Percentiles rank a stretch among this genome's conserved stretches.
Evolutionary conservation across 768 basidiomycete species (phyloP).

Genomic region (Termitomyces sp.): DNA sequence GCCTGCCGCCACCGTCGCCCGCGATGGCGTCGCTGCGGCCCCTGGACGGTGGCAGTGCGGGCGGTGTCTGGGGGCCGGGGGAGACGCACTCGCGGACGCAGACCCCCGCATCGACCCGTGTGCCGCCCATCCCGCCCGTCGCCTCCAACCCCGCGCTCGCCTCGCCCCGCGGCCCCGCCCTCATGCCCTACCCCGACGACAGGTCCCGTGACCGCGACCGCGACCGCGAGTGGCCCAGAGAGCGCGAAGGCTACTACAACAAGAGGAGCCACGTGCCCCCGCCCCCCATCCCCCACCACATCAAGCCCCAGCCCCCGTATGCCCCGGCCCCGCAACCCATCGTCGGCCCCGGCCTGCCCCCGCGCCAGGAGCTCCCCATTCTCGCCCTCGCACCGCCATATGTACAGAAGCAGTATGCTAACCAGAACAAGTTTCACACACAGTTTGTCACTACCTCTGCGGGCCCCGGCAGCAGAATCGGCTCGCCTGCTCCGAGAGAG

Average conservation of each 20-base stretch:
- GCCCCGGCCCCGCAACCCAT: neutral
- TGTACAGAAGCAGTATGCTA: slow-evolving; percentile 19
- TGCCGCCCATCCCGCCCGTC: neutral
- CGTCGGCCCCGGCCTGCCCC: slow-evolving; percentile 4
- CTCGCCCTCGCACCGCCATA: slow-evolving; percentile 2
- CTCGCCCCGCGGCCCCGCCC: neutral
- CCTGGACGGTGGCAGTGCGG: neutral
- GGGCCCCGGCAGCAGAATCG: slow-evolving; percentile 10
- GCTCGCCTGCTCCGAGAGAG: slow-evolving; percentile 10
- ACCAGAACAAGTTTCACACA: slow-evolving; percentile 24
- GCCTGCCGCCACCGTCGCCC: slow-evolving; percentile 14
- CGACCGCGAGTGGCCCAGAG: slow-evolving; percentile 9
- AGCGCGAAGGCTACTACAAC: neutral
- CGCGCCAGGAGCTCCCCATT: slow-evolving; percentile 5
- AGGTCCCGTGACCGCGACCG: slow-evolving; percentile 6
- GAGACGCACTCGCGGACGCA: slow-evolving; percentile 3
- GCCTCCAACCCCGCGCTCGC: slow-evolving; percentile 6
- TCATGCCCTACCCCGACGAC: slow-evolving; percentile 2
- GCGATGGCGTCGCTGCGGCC: slow-evolving; percentile 22
- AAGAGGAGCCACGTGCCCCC: neutral
- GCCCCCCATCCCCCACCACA: neutral
- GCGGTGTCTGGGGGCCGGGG: slow-evolving; percentile 3
- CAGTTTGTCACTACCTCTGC: slow-evolving; percentile 17
- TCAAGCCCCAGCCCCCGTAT: neutral
- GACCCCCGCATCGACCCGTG: slow-evolving; percentile 2